Base-by-base conservation (phyloP, 1,284 basidiomycete species). In the Sphagnurus paluster region DNA sequence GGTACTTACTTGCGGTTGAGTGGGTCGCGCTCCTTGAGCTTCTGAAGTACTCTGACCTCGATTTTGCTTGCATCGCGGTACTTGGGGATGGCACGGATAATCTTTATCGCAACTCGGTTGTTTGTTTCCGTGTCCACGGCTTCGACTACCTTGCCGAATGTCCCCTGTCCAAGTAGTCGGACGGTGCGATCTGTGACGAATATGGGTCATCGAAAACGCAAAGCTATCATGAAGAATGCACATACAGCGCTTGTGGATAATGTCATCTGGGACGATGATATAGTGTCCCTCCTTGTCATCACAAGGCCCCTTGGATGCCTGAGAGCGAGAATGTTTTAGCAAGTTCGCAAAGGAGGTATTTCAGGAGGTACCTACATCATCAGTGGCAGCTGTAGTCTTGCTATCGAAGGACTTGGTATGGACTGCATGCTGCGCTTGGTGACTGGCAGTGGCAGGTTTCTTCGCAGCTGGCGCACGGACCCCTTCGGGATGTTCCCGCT, bases 1-100 rank as follows among this genome's bases (percentile, higher is more conserved):
- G 38, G 43, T 54, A 80, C 91, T 56, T 65, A 95, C 94, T 96
- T 86, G 63, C 80, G 72, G 68, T 99, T 99, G 56, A 73, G 65
- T 8, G 93, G 91, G 71, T 99, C 97, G 50, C 88, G 79, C 66
- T 93, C 87, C 61, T 92, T 92, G 57, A 99, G 82, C 58, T 87
- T 88, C 62, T 94, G 87, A 33, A 99, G 79, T 17, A 99, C 97
- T 42, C 94, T 83, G 56, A 99, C 90, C 72, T 99, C 97, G 56
- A 99, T 98, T 74, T 95, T 97, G 68, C 93, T 96, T 7, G 97
- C 97, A 68, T 99, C 97, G 43, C 97, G 89, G 64, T 98, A 97
- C 70, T 98, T 97, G 48, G 91, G 93, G 37, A 98, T 93, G 25
- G 92, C 91, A 40, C 94, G 84, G 59, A 99, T 99, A 55, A 99